Evolutionary conservation across 2,329 filamentous ascomycete species (phyloP), one percentile per base, ranked within the genome.

Genomic region (Geosmithia morbida): DNA sequence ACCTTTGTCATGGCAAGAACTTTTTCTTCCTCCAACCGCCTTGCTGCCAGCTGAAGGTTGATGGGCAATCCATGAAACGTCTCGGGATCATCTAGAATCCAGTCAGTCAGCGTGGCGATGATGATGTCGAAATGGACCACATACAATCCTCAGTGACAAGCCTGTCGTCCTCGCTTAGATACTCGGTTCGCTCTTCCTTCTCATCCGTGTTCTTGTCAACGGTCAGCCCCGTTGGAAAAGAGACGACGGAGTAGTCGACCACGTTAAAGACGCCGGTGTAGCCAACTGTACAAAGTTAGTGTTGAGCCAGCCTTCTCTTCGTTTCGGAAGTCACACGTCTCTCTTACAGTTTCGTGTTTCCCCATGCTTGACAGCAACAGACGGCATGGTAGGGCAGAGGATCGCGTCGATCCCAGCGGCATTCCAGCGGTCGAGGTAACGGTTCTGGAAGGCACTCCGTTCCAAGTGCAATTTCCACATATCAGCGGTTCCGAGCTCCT

Each of bases 341-440:
- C 2, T 39, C 45, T 3, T 2, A 46, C 45, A 17, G 22, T 46
- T 18, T 41, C 30, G 18, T 19, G 37, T 37, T 16, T 18, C 22
- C 8, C 30, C 30, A 18, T 46, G n/a, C 37, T 30, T 20, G 18
- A 41, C 18, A 8, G 45, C 22, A 17, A 20, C 37, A 18, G 22
- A 46, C 19, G 45, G 45, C 17, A 41, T 40, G 16, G 33, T 40
- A 3, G 45, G 45, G 19, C 30, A 20, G 1, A 85, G 58, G 8
- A 85, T 69, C 1, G 77, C 77, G 55, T 85, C 82, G 7, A 82
- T 70, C 1, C 66, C 67, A 0, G 65, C 64, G 26, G 30, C 37
- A 18, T 26, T 46, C n/a, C 16, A 46, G 13, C 45, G 45, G 37
- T 46, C 45, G 10, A 39, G 45, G 22, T 46, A 46, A 17, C 48